Conservation (phyloP, 345 rosid genomes). For the Fremontodendron californicum region DNA sequence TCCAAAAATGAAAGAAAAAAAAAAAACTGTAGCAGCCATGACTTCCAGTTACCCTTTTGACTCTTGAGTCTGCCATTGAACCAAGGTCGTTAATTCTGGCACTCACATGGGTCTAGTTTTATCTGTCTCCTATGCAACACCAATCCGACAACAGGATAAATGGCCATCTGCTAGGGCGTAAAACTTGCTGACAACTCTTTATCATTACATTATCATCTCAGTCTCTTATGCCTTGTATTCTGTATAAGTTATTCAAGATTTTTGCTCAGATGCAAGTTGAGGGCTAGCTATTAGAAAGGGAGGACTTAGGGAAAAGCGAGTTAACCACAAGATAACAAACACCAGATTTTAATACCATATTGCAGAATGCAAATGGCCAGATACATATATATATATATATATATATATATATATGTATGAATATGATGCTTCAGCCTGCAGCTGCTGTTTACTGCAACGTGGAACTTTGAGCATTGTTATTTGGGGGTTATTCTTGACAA, state of each 20-base stretch:
- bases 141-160: background rate
- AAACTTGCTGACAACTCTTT: background rate
- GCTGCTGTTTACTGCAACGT: background rate
- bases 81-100: background rate
- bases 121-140: background rate
- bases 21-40: background rate
- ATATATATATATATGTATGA: background rate
- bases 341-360: background rate
- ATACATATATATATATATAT: background rate
- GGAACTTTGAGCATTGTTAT: background rate
- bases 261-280: background rate
- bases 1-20: background rate
- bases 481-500: background rate
- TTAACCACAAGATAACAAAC: background rate
- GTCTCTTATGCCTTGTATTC: background rate
- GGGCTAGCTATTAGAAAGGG: no score
- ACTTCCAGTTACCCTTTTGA: background rate
- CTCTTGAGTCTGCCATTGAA: background rate
- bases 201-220: background rate
- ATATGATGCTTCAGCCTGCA: background rate
- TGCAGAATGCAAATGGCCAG: background rate
- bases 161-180: background rate
- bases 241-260: background rate
- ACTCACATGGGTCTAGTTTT: slow-evolving; percentile 1
- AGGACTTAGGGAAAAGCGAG: background rate